Base-by-base conservation (phyloP, 305 asterid genomes). In the Striga hermonthica region DNA sequence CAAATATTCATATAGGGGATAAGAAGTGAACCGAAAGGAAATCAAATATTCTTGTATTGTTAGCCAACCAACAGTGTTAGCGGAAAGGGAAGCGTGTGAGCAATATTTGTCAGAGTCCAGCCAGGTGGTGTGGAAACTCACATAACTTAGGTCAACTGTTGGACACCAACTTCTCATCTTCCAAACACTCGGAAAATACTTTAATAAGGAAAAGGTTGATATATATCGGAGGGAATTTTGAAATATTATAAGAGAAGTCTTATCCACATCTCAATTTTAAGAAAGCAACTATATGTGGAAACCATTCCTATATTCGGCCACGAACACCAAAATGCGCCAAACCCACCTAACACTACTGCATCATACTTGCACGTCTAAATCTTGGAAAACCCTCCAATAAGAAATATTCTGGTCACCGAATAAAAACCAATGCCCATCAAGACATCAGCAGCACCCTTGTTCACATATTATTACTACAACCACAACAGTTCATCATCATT, bases 321-420 rank as follows among this genome's bases (percentile, higher is more conserved):
- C 52, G n/a, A 11, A 45, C 12, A 45, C 52, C n/a, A 11, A 45
- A 4, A 45, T 12, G n/a, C 52, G n/a, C 31, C 52, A 45, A 45
- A 11, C 52, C 6, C 52, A 10, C 13, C 52, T 45, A 11, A 39
- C 9, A 39, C 9, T 39, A n/a, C n/a, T 3, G 6, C 6, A 5
- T 39, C 44, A 39, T 4, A 39, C 9, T 5, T 4, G 44, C 6
- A 5, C 0, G 44, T 4, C 6, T 39, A 8, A 39, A 8, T 39
- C 6, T 8, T 39, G 9, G 44, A 39, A 39, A 39, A 39, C 44
- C 9, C 44, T 39, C 44, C 9, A 39, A 8, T 39, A 8, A 4
- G 44, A 5, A 39, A 39, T 49, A 4, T 81, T 90, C 91, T 62
- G 97, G 90, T 90, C 95, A 90, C 91, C 97, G 84, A 88, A 86